Percentiles rank a stretch among this genome's conserved stretches.
Evolutionary conservation across 2,329 filamentous ascomycete species (phyloP).

Genomic region (Alternaria metachromatica): DNA sequence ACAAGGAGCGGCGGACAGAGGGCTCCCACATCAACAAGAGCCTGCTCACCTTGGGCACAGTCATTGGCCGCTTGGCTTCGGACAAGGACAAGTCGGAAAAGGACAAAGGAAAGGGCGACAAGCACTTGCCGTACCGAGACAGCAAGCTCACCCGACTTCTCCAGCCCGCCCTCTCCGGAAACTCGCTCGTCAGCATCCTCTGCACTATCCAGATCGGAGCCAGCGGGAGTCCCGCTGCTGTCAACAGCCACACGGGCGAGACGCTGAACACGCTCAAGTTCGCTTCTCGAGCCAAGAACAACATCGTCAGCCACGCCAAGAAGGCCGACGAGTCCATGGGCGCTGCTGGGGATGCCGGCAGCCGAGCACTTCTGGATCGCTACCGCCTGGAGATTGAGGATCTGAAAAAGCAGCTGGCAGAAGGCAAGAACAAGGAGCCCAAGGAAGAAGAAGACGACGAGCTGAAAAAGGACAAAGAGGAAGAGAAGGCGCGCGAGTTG

Average conservation of each 20-base stretch:
- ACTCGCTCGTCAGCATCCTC: conserved; percentile 94
- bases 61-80: conserved; percentile 91
- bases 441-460: conserved; percentile 65
- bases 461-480: conserved; percentile 69
- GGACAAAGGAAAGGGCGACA: conserved; percentile 86
- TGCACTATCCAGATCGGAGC: conserved; percentile 94
- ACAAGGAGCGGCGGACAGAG: conserved; percentile 91
- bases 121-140: conserved; percentile 95
- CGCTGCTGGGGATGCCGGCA: conserved; percentile 80
- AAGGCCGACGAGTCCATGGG: conserved; percentile 85
- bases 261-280: conserved; percentile 97
- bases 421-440: conserved; percentile 64
- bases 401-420: conserved; percentile 79
- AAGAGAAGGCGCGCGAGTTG: conserved; percentile 67
- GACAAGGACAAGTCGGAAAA: conserved; percentile 74
- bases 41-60: conserved; percentile 89
- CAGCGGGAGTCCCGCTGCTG: conserved; percentile 71
- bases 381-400: conserved; percentile 93
- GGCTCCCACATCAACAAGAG: conserved; percentile 99
- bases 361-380: conserved; percentile 85
- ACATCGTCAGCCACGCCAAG: conserved; percentile 96
- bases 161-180: conserved; percentile 89
- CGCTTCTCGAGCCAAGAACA: conserved; percentile 95
- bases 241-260: conserved; percentile 80
- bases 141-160: conserved; percentile 94